A percentile compares a stretch with the other conserved stretches of the same genome.
Conservation (phyloP, 805 yeast genomes). For the Blastobotrys attinorum region DNA sequence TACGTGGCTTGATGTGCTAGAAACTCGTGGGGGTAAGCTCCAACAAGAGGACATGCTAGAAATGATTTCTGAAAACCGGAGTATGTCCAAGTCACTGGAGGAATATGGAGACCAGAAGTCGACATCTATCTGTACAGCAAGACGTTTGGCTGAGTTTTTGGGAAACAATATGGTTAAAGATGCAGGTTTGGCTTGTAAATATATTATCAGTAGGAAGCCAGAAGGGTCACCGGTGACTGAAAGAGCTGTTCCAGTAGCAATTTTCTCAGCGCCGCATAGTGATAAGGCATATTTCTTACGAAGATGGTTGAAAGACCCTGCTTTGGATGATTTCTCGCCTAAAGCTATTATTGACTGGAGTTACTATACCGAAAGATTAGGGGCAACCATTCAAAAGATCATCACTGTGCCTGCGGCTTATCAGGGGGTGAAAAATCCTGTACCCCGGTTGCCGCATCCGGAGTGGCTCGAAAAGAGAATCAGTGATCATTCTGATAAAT, state of each 20-base stretch:
- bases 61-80: slow-evolving; percentile 90
- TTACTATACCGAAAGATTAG: slow-evolving; percentile 83
- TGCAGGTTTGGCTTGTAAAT: slow-evolving; percentile 91
- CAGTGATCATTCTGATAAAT: slow-evolving; percentile 49
- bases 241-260: slow-evolving; percentile 93
- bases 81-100: slow-evolving; percentile 84
- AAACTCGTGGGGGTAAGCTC: slow-evolving; percentile 73
- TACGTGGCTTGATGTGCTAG: slow-evolving; percentile 91
- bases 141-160: slow-evolving; percentile 83
- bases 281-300: slow-evolving; percentile 65
- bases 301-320: slow-evolving; percentile 79
- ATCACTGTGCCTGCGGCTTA: slow-evolving; percentile 96
- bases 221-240: slow-evolving; percentile 85
- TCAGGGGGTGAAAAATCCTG: slow-evolving; percentile 82
- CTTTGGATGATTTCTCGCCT: slow-evolving; percentile 76
- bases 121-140: slow-evolving; percentile 93
- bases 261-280: slow-evolving; percentile 72
- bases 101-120: slow-evolving; percentile 90
- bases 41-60: slow-evolving; percentile 93
- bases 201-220: slow-evolving; percentile 81
- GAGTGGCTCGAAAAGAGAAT: slow-evolving; percentile 78
- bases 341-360: slow-evolving; percentile 88
- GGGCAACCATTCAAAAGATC: slow-evolving; percentile 88
- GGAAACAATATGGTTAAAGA: slow-evolving; percentile 97
- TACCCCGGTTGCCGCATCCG: slow-evolving; percentile 90